Evolutionary conservation across 2,329 filamentous ascomycete species (phyloP), one percentile per base, ranked within the genome.

Genomic region (Calonectria pauciramosa): DNA sequence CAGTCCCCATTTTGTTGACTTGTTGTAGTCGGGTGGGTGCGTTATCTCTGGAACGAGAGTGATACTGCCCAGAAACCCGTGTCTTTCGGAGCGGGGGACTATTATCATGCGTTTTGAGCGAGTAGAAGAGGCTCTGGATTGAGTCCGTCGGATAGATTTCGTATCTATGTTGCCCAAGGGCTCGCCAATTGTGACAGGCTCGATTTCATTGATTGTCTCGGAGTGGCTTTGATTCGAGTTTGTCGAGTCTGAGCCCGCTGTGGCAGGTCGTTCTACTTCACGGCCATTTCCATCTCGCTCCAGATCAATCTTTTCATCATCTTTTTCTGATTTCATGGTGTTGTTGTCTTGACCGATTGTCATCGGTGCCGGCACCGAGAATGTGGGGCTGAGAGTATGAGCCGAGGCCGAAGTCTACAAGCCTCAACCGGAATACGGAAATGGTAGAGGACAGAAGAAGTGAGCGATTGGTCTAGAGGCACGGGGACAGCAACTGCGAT

Each of bases 1-100:
- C 77, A 98, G 92, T 74, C 91, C 90, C 96, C 96, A 98, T 91
- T 98, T 98, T 18, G 91, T 95, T 65, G 86, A 90, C 41, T 91
- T 90, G 14, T 89, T 86, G 82, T 98, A 98, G 66, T 95, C 90
- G 73, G 93, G 92, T 0, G 96, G 94, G 38, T 93, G 89, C 59
- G 94, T 92, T 18, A 98, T 92, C 85, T 98, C 96, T 2, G 95
- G 93, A 20, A 98, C 88, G 38, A 98, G 74, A 1, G 94, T 88
- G 16, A 97, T 87, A 47, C 90, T 90, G 1, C 92, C 93, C 63
- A 98, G 89, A 2, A 98, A 87, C 0, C 96, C 96, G 80, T 95
- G 89, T 64, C 95, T 90, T 72, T 86, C 79, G 0, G 84, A 81
- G 38, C 87, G 84, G 34, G 89, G 86, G 18, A 91, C 82, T 56